Percentiles rank a stretch among this genome's conserved stretches.
phyloP scores from a whole-genome alignment of 139 green algal genomes.

The Micractinium sp. region DNA sequence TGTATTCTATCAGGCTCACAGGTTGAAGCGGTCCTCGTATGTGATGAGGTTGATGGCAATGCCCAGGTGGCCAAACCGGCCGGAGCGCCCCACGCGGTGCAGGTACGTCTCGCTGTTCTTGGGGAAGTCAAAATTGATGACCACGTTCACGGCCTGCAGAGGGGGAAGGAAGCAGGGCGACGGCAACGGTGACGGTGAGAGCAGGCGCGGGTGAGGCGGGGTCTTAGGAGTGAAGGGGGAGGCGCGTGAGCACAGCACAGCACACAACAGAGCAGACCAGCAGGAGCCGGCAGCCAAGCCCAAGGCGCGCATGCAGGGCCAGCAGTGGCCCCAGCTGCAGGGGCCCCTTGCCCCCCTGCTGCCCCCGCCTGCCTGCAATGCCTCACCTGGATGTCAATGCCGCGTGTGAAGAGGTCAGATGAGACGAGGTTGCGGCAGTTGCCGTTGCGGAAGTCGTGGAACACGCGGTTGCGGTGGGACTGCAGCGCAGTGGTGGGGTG shows the following conservation, averaged over 20 bases:
- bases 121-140: conserved; percentile 99
- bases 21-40: conserved; percentile 98
- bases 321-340: neutral
- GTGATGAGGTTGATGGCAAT: conserved; percentile 99
- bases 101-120: conserved; percentile 99
- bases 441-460: conserved; percentile 99
- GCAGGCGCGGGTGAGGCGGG: neutral
- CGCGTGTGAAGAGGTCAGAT: conserved; percentile 66
- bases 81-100: conserved; percentile 95
- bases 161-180: neutral
- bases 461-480: conserved; percentile 98
- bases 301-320: neutral
- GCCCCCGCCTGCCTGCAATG: neutral
- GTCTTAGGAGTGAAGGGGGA: too few relatives aligned
- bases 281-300: too few relatives aligned
- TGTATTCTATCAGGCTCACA: too few relatives aligned
- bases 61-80: conserved; percentile 98
- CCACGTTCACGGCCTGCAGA: conserved; percentile 96
- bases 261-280: neutral
- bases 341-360: neutral
- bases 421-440: conserved; percentile 97
- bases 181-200: neutral
- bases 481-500: conserved; percentile 32
- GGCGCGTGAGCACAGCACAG: too few relatives aligned
- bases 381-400: conserved; percentile 92